These are phyloP conservation scores for Emydomyces testavorans DNA, from an alignment of 2,329 filamentous ascomycete genomes.

Conservation along the genomic window DNA sequence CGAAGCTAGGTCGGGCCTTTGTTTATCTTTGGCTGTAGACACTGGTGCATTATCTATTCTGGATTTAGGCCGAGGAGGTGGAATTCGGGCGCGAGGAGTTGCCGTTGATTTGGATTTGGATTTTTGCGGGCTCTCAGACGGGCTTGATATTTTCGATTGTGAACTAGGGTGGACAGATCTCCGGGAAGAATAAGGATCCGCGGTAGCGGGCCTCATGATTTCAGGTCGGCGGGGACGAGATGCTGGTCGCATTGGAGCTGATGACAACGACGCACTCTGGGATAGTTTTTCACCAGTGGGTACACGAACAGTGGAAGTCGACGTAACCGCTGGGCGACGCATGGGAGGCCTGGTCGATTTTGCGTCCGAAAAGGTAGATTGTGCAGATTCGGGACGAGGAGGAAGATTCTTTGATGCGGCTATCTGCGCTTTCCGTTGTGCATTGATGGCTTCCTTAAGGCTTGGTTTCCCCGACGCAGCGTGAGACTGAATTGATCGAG, in stretches of 20 bases:
- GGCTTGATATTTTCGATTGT: conserved; percentile 23
- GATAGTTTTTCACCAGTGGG: conserved; percentile 29
- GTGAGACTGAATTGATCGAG: conserved; percentile 8
- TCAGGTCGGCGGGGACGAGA: conserved; percentile 30
- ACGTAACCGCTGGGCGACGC: conserved; percentile 25
- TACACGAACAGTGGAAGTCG: conserved; percentile 25
- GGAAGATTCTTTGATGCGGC: conserved; percentile 36
- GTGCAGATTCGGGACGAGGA: conserved; percentile 47
- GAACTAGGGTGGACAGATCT: conserved; percentile 15
- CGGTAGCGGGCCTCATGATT: conserved; percentile 39
- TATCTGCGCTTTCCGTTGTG: conserved; percentile 55
- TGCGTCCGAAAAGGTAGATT: conserved; percentile 40
- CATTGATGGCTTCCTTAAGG: conserved; percentile 71
- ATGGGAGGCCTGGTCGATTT: conserved; percentile 30
- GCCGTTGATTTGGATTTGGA: conserved; percentile 22
- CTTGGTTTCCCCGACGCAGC: conserved; percentile 47
- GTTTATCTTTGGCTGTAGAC: conserved; percentile 26
- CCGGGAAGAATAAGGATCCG: conserved; percentile 42
- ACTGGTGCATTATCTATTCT: conserved; percentile 23
- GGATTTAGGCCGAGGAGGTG: conserved; percentile 26
- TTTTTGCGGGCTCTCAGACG: conserved; percentile 16
- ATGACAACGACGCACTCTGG: conserved; percentile 36
- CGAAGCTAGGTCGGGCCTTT: conserved; percentile 25
- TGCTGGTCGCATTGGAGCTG: conserved; percentile 46
- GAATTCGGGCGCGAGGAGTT: conserved; percentile 25